Evolutionary conservation across 306 rosid species (phyloP).

Genomic region (Benincasa hispida): DNA sequence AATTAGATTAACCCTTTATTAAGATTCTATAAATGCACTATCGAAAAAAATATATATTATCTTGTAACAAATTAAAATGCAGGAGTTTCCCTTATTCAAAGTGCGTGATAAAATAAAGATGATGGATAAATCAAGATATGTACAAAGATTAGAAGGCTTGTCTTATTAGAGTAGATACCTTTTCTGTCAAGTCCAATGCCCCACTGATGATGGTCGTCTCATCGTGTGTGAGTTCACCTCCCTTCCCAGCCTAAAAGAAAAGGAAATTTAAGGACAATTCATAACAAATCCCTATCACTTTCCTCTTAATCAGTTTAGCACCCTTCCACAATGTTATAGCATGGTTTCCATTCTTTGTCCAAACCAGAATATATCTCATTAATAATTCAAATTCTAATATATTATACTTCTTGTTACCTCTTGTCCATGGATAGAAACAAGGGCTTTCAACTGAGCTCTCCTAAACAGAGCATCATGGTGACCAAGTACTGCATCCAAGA

Average conservation of each 20-base stretch:
- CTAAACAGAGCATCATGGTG: conserved; percentile 41
- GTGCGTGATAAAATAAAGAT: not conserved
- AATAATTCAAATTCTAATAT: not conserved
- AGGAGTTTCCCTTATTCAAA: not conserved
- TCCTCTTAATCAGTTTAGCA: not conserved
- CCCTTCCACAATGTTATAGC: not conserved
- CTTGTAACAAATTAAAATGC: not conserved
- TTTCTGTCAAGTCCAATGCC: conserved; percentile 87
- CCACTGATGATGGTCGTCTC: conserved; percentile 96
- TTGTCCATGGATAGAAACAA: conserved; percentile 35
- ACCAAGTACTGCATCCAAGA: conserved; percentile 68
- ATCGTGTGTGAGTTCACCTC: conserved; percentile 87
- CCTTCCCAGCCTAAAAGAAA: conserved; percentile 75
- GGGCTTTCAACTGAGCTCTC: conserved; percentile 43
- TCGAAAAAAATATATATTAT: not conserved
- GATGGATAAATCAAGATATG: not conserved
- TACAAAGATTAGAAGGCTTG: not conserved
- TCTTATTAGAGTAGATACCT: conserved; percentile 26
- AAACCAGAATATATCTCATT: not conserved
- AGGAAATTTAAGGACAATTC: not conserved
- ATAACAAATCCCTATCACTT: not conserved
- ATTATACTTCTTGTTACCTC: conserved; percentile 17
- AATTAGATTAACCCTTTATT: not conserved
- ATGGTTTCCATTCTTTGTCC: not conserved
- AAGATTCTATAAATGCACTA: not conserved